Evolutionary conservation across 23 red algal species (phyloP).

Genomic region (Pyropia haitanensis): DNA sequence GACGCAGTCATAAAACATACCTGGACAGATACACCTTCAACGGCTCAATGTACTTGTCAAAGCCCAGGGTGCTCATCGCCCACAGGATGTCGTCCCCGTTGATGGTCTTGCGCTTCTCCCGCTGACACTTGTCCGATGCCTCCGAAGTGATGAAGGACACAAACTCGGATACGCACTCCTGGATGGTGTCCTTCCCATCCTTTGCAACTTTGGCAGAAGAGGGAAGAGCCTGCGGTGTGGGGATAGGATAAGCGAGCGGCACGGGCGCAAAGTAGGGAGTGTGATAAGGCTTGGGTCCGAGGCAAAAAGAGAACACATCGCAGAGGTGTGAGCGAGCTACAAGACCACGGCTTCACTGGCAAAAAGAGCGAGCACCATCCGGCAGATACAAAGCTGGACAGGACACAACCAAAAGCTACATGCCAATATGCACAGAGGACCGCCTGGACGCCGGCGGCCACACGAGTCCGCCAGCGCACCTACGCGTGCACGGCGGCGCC

Average conservation of each 20-base stretch:
- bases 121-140: slow-evolving; percentile 90
- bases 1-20: slow-evolving; percentile 3
- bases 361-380: too few species aligned
- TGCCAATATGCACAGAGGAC: too few species aligned
- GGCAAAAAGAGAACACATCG: too few species aligned
- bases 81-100: slow-evolving; percentile 95
- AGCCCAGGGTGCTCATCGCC: slow-evolving; percentile 95
- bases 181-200: slow-evolving; percentile 92
- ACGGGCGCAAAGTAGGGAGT: too few species aligned
- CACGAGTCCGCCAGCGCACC: neutral
- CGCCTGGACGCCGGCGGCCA: neutral
- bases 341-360: too few species aligned
- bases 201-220: slow-evolving; percentile 77
- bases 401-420: too few species aligned
- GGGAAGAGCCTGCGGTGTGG: slow-evolving; percentile 58
- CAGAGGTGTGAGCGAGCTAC: too few species aligned
- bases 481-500: too few species aligned
- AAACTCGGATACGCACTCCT: slow-evolving; percentile 94
- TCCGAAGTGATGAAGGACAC: slow-evolving; percentile 98
- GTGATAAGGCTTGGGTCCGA: too few species aligned
- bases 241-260: neutral
- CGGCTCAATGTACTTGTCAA: slow-evolving; percentile 95
- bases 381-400: too few species aligned
- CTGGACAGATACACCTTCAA: slow-evolving; percentile 78
- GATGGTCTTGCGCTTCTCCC: slow-evolving; percentile 97